Conservation (phyloP, 1,284 basidiomycete species). For the Abortiporus biennis region DNA sequence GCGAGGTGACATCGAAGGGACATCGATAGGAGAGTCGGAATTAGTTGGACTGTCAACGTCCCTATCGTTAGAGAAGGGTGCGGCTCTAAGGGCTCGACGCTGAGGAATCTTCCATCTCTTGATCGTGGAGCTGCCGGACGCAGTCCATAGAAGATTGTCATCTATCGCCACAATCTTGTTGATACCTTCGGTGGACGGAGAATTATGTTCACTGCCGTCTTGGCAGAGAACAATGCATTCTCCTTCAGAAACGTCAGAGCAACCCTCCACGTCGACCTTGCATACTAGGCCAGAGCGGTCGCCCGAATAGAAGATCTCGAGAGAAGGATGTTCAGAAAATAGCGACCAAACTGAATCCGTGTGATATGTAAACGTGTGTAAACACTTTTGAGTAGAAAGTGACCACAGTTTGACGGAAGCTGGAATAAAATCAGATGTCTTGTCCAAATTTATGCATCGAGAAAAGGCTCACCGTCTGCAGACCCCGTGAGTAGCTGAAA, state of each 20-base stretch:
- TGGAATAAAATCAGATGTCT: conserved; percentile 22
- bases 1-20: not conserved
- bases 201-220: conserved; percentile 38
- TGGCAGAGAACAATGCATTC: conserved; percentile 84
- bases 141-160: conserved; percentile 88
- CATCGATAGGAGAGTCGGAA: conserved; percentile 14
- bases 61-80: conserved; percentile 20
- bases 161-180: conserved; percentile 83
- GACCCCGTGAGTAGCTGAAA: conserved; percentile 80
- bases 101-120: conserved; percentile 73
- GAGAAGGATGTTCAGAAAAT: conserved; percentile 78
- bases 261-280: conserved; percentile 84
- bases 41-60: conserved; percentile 20
- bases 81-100: conserved; percentile 32
- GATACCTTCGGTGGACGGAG: conserved; percentile 58
- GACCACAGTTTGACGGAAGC: conserved; percentile 93
- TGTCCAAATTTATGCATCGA: not conserved
- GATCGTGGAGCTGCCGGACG: conserved; percentile 76
- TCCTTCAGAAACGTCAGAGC: conserved; percentile 77
- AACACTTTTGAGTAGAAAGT: conserved; percentile 77
- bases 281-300: conserved; percentile 89
- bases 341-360: conserved; percentile 95
- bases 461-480: conserved; percentile 61
- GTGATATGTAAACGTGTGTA: conserved; percentile 97
- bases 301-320: conserved; percentile 95